phyloP scores from a whole-genome alignment of 148 eudicot genomes.

The Rhododendron griersonianum region DNA sequence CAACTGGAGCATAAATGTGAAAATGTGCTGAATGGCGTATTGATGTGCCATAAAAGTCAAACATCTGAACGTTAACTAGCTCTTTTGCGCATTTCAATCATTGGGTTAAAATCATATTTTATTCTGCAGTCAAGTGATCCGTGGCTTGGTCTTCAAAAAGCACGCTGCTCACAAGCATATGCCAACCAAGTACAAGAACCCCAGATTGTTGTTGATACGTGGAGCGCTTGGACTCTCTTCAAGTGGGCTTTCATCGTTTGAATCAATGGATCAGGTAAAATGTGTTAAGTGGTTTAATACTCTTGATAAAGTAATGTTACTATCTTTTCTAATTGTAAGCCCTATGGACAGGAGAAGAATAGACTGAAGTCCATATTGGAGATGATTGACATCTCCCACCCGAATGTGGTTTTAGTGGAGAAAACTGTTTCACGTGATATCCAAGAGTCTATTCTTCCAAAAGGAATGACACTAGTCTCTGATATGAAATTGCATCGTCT shows the following conservation, averaged over 20 bases:
- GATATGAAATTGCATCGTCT: constrained; percentile 94
- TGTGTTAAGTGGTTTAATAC: not conserved
- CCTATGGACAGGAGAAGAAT: constrained; percentile 42
- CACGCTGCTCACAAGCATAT: constrained; percentile 98
- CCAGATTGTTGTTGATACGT: constrained; percentile 66
- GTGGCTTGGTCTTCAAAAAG: constrained; percentile 90
- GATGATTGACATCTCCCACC: constrained; percentile 51
- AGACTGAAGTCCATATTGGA: constrained; percentile 38
- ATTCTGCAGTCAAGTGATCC: constrained; percentile 58
- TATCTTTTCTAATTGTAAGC: constrained; percentile 17
- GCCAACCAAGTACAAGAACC: constrained; percentile 69
- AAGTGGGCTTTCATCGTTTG: constrained; percentile 72
- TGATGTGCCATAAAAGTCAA: not conserved
- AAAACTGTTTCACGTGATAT: constrained; percentile 81
- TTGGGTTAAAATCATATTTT: not conserved
- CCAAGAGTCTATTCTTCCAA: constrained; percentile 65
- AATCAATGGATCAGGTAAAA: constrained; percentile 68
- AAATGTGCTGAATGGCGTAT: not conserved
- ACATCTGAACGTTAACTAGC: not conserved
- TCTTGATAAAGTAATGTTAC: not conserved
- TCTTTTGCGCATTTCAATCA: not conserved
- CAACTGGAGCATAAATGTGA: not conserved
- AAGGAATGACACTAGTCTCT: constrained; percentile 69
- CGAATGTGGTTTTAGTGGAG: constrained; percentile 87
- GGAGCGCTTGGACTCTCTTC: constrained; percentile 73